phyloP scores from a whole-genome alignment of 2,329 filamentous ascomycete species.

The Escovopsis sp. region DNA sequence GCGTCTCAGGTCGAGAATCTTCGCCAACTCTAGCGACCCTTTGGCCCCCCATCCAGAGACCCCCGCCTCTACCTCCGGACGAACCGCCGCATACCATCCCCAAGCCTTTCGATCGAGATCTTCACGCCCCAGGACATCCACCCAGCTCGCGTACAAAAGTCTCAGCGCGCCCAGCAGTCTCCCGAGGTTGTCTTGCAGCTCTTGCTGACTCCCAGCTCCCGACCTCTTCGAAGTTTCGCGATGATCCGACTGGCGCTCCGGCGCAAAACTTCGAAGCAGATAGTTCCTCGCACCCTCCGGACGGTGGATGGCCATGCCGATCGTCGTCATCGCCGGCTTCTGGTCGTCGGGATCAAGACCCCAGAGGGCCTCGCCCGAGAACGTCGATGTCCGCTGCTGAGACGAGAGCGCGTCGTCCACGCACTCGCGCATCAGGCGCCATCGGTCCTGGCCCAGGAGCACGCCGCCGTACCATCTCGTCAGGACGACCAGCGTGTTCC shows the following conservation, averaged over 20 bases:
- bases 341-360: slow-evolving; percentile 41
- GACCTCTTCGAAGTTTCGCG: slow-evolving; percentile 28
- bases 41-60: slow-evolving; percentile 74
- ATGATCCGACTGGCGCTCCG: slow-evolving; percentile 5
- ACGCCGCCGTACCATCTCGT: slow-evolving; percentile 49
- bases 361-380: slow-evolving; percentile 42
- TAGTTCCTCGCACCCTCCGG: slow-evolving; percentile 54
- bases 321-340: slow-evolving; percentile 23
- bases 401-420: slow-evolving; percentile 39
- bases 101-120: slow-evolving; percentile 68
- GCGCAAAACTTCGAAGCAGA: slow-evolving; percentile 44
- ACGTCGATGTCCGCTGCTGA: slow-evolving; percentile 22
- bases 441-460: slow-evolving; percentile 46
- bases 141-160: slow-evolving; percentile 62
- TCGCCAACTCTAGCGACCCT: slow-evolving; percentile 48
- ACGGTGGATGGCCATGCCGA: slow-evolving; percentile 56
- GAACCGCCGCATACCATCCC: slow-evolving; percentile 65
- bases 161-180: slow-evolving; percentile 57
- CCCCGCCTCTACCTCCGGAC: slow-evolving; percentile 63
- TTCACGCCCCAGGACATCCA: slow-evolving; percentile 39
- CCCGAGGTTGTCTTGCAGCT: slow-evolving; percentile 53
- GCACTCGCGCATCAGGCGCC: slow-evolving; percentile 46
- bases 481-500: slow-evolving; percentile 41
- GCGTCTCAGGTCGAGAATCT: slow-evolving; percentile 46
- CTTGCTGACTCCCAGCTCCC: slow-evolving; percentile 29